These are phyloP conservation scores for Pelargonium fulgidum DNA, from an alignment of 441 rosid genomes.

Conservation along the genomic window DNA sequence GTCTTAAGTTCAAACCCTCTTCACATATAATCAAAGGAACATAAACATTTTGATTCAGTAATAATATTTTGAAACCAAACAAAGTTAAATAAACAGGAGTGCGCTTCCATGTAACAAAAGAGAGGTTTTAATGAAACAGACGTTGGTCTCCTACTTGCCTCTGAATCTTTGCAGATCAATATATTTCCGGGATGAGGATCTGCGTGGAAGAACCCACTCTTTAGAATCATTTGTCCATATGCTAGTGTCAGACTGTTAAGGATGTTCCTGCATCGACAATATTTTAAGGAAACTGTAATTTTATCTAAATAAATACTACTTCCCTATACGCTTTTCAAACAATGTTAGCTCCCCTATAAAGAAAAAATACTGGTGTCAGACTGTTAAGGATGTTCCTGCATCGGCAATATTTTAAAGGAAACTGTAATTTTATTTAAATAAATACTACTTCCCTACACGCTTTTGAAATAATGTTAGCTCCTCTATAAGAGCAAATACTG, in stretches of 20 bases:
- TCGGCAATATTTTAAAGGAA: no score
- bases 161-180: slow-evolving; percentile 75
- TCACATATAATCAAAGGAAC: background rate
- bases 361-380: background rate
- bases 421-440: slow-evolving; percentile 10
- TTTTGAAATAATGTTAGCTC: background rate
- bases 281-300: slow-evolving; percentile 13
- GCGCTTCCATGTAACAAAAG: background rate
- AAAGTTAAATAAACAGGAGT: background rate
- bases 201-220: slow-evolving; percentile 95
- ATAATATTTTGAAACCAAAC: background rate
- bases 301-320: slow-evolving; percentile 7
- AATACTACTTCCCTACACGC: background rate
- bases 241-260: slow-evolving; percentile 71
- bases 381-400: no score
- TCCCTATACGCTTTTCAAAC: background rate
- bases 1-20: background rate
- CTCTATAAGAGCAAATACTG: slow-evolving; percentile 1
- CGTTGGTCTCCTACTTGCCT: slow-evolving; percentile 47
- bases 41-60: background rate
- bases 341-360: background rate
- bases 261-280: slow-evolving; percentile 55
- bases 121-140: background rate
- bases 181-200: slow-evolving; percentile 99
- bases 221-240: slow-evolving; percentile 93